A percentile compares a stretch with the other conserved stretches of the same genome.
phyloP scores from a whole-genome alignment of 768 basidiomycete genomes.

The Tylopilus rubrobrunneus region DNA sequence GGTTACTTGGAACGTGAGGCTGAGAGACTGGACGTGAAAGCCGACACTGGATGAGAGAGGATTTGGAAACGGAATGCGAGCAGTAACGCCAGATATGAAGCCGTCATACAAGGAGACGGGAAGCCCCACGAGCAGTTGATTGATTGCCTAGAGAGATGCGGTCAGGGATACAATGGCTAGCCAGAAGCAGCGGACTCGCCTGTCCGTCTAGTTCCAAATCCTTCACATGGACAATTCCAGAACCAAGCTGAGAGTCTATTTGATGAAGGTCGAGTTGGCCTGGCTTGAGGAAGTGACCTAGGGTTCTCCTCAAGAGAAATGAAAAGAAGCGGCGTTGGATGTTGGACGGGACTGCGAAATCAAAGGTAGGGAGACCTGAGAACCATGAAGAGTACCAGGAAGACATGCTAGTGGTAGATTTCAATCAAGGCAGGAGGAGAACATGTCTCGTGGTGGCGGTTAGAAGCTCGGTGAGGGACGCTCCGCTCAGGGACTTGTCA shows the following conservation, averaged over 20 bases:
- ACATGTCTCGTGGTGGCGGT: constrained; percentile 13
- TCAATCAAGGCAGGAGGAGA: constrained; percentile 10
- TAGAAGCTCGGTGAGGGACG: neutral
- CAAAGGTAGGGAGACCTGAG: constrained; percentile 55
- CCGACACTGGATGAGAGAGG: constrained; percentile 72
- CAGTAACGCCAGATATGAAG: constrained; percentile 68
- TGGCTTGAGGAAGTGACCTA: constrained; percentile 84
- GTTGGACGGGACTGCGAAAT: constrained; percentile 60
- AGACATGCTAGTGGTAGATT: constrained; percentile 32
- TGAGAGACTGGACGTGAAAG: constrained; percentile 62
- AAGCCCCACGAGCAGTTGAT: constrained; percentile 57
- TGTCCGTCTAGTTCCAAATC: constrained; percentile 75
- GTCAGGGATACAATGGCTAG: constrained; percentile 14
- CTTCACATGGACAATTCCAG: constrained; percentile 82
- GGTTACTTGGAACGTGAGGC: constrained; percentile 58
- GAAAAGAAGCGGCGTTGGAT: constrained; percentile 90
- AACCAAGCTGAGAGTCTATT: constrained; percentile 91
- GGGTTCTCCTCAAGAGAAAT: constrained; percentile 75
- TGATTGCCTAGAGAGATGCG: constrained; percentile 61
- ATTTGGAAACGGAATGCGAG: constrained; percentile 82
- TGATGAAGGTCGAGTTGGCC: constrained; percentile 84
- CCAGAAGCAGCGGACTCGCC: constrained; percentile 41
- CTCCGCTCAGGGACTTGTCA: neutral
- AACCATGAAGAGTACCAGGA: constrained; percentile 60
- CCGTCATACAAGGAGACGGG: constrained; percentile 72